Evolutionary conservation across 768 basidiomycete genomes (phyloP), one percentile per base, ranked within the genome.

Genomic region (Suillus paluster): DNA sequence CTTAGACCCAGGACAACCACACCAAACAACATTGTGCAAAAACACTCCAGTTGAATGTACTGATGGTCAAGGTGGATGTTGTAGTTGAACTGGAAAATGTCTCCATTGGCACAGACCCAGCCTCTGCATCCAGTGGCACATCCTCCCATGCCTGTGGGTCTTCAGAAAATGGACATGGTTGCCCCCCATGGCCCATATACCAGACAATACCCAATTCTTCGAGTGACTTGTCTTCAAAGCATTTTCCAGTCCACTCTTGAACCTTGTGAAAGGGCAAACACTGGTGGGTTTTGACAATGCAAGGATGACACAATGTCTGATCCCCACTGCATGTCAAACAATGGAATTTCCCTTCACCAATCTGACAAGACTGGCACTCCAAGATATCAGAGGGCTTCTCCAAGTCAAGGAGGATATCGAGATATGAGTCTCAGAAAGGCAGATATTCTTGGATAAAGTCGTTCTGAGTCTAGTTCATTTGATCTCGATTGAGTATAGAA

Each of bases 131-230:
- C 14, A 14, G 0, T 38, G 38, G 14, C 38, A 38, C 14, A 38
- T 45, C 10, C 11, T 25, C 19, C 36, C 36, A 56, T 45, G 10
- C 21, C 9, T 23, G 44, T 5, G 21, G 11, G n/a, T 21, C 30
- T n/a, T 34, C 14, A 23, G 19, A 1, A 3, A 11, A 17, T n/a
- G 69, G 72, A 57, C 71, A 73, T 0, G 56, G 60, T 1, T 44
- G 9, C 1, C 71, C 70, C 5, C 63, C 41, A 55, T 75, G 74
- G 1, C 73, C 71, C 1, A 68, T 27, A 44, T 67, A 65, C 10
- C 69, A 50, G 2, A 66, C 62, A 2, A 66, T 21, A 0, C 72
- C 72, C 5, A 68, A 57, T 15, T 70, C 54, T 63, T 67, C 67
- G 0, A 74, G 62, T 2, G 62, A 62, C 1, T 34, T 67, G 3